A percentile compares a stretch with the other conserved stretches of the same genome.
Evolutionary conservation across 768 basidiomycete species (phyloP).

Genomic region (Panaeolus cyanescens): DNA sequence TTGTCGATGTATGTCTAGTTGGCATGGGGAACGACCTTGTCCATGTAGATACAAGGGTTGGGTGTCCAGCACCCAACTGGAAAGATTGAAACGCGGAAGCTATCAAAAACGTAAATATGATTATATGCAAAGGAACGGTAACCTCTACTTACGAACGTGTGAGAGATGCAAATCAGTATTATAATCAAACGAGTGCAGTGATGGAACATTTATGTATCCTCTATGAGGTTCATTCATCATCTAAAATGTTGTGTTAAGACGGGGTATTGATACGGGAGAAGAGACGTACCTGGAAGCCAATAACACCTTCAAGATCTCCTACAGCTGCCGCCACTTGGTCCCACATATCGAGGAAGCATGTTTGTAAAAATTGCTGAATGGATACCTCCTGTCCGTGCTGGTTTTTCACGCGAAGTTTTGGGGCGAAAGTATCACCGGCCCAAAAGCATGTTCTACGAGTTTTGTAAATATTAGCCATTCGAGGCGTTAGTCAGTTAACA

Average conservation of each 20-base stretch:
- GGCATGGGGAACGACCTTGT: conserved; percentile 89
- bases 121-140: not conserved
- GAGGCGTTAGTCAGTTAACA: not conserved
- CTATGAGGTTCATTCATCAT: conserved; percentile 95
- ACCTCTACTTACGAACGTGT: conserved; percentile 74
- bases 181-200: conserved; percentile 87
- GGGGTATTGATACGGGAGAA: not conserved
- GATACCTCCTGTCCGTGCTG: conserved; percentile 51
- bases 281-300: conserved; percentile 82
- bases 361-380: conserved; percentile 83
- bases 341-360: conserved; percentile 78
- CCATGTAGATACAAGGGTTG: conserved; percentile 79
- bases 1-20: conserved; percentile 61
- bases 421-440: conserved; percentile 87
- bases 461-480: not conserved
- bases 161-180: conserved; percentile 92
- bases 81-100: conserved; percentile 89
- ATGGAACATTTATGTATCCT: conserved; percentile 84
- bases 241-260: conserved; percentile 36
- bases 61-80: conserved; percentile 87
- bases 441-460: conserved; percentile 81
- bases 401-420: conserved; percentile 62
- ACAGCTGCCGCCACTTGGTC: conserved; percentile 66
- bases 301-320: conserved; percentile 73
- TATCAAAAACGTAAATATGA: conserved; percentile 22